Evolutionary conservation across 495 filamentous ascomycete genomes (phyloP).

Genomic region (Alectoria sarmentosa): DNA sequence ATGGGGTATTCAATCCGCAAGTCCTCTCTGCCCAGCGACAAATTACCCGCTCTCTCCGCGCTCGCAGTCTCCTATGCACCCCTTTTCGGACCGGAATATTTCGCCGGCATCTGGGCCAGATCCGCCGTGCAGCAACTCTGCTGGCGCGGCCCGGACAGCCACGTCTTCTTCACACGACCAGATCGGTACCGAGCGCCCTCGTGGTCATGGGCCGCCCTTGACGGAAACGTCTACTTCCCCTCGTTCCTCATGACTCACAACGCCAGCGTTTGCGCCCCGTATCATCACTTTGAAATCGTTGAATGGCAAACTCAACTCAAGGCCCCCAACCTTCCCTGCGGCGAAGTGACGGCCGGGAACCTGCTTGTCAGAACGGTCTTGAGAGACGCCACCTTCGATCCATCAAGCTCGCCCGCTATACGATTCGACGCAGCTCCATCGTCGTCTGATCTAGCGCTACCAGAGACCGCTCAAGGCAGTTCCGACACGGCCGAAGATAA

Average conservation of each 20-base stretch:
- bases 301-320: constrained; percentile 3
- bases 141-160: neutral
- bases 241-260: neutral
- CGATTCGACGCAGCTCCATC: constrained; percentile 10
- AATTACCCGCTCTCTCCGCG: constrained; percentile 9
- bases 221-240: neutral
- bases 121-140: constrained; percentile 8
- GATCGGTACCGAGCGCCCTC: constrained; percentile 13
- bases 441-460: neutral
- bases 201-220: constrained; percentile 15
- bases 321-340: neutral
- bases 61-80: constrained; percentile 5
- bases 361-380: neutral
- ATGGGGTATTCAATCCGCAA: neutral
- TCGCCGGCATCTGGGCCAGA: constrained; percentile 11
- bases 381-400: constrained; percentile 9
- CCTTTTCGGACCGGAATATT: constrained; percentile 1
- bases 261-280: constrained; percentile 4
- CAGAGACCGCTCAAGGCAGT: constrained; percentile 6
- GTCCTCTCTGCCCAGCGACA: constrained; percentile 8
- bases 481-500: constrained; percentile 11
- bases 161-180: neutral
- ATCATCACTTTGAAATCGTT: constrained; percentile 6
- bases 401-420: constrained; percentile 6
- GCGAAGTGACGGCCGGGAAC: constrained; percentile 11